A percentile compares a stretch with the other conserved stretches of the same genome.
Evolutionary conservation across 129 eudicot species (phyloP).

Genomic region (Silybum marianum): DNA sequence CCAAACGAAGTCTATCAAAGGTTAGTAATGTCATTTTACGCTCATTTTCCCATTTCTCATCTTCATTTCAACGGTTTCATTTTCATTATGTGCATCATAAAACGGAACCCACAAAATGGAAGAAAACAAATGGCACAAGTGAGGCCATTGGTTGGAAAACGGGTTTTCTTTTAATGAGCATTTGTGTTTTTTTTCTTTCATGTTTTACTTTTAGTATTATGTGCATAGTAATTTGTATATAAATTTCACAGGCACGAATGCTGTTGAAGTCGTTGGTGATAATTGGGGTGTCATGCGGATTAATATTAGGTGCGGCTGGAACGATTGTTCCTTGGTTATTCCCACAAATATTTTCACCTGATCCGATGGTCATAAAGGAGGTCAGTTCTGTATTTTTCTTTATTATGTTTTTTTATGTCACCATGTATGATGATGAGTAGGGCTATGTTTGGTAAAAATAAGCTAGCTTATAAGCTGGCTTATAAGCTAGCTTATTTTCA

Average conservation of each 20-base stretch:
- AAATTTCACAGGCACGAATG: conserved; percentile 61
- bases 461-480: too few species aligned
- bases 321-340: conserved; percentile 77
- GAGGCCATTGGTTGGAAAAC: background rate
- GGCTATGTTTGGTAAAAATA: too few species aligned
- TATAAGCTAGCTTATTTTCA: too few species aligned
- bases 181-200: conserved; percentile 1
- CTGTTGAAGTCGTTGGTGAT: conserved; percentile 79
- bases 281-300: conserved; percentile 72
- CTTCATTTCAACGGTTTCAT: background rate
- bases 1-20: conserved; percentile 69
- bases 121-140: background rate
- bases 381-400: conserved; percentile 34
- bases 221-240: background rate
- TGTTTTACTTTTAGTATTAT: background rate
- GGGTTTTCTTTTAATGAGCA: background rate
- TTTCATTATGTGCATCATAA: background rate
- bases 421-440: background rate
- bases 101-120: background rate
- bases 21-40: conserved; percentile 37
- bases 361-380: conserved; percentile 65
- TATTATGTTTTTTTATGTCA: background rate
- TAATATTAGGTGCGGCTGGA: conserved; percentile 70
- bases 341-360: conserved; percentile 80
- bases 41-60: background rate